Conservation (phyloP, 169 alveolate species). For the Plasmodium falciparum region DNA sequence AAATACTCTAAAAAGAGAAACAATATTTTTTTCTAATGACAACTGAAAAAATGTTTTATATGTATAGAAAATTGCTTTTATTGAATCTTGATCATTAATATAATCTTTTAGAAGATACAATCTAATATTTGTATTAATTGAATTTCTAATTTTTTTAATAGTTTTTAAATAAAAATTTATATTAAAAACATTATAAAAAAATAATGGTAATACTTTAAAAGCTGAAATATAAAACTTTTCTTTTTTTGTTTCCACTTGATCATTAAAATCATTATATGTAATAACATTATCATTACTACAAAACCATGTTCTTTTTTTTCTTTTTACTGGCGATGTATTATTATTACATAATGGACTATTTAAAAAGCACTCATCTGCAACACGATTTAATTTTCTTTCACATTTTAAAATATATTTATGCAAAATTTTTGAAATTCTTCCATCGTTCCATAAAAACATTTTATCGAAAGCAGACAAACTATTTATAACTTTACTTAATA, state of each 20-base stretch:
- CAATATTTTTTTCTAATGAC: slow-evolving; percentile 28
- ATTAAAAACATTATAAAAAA: slow-evolving; percentile 25
- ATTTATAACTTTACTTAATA: slow-evolving; percentile 2
- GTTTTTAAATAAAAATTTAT: slow-evolving; percentile 28
- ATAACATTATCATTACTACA: too few relatives aligned
- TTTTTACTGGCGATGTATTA: too few relatives aligned
- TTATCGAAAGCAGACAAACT: slow-evolving; percentile 30
- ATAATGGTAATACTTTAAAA: slow-evolving; percentile 17
- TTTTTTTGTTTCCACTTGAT: neutral
- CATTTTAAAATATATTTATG: slow-evolving; percentile 17
- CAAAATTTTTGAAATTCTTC: slow-evolving; percentile 4
- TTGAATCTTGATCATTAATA: slow-evolving; percentile 37
- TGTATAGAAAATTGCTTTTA: slow-evolving; percentile 26
- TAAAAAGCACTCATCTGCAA: slow-evolving; percentile 11
- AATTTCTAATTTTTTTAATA: slow-evolving; percentile 6
- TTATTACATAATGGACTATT: neutral
- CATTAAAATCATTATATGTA: too few relatives aligned
- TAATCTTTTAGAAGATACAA: slow-evolving; percentile 52
- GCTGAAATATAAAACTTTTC: neutral
- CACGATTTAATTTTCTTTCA: slow-evolving; percentile 14
- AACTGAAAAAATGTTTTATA: slow-evolving; percentile 47
- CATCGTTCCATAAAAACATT: slow-evolving; percentile 58
- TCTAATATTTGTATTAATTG: slow-evolving; percentile 29
- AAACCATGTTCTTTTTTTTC: too few relatives aligned
- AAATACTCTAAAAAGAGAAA: slow-evolving; percentile 33